Evolutionary conservation across 1,284 basidiomycete species (phyloP).

Genomic region (Rhodotorula sp.): DNA sequence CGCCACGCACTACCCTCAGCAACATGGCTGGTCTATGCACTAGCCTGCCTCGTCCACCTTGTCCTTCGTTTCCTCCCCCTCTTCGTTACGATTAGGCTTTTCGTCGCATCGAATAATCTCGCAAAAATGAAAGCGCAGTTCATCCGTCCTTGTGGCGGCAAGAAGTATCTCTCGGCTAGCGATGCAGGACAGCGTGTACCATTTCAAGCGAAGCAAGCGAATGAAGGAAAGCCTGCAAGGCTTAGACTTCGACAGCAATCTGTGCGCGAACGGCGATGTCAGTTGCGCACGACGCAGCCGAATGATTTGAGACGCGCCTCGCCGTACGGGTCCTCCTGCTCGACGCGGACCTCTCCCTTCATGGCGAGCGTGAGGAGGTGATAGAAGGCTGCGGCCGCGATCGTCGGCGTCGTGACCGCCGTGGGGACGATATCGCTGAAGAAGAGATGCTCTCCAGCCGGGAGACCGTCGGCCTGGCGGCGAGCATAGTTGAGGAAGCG

Average conservation of each 20-base stretch:
- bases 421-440: constrained; percentile 41
- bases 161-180: too few species aligned
- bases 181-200: too few species aligned
- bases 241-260: constrained; percentile 16
- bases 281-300: neutral
- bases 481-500: constrained; percentile 37
- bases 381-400: constrained; percentile 47
- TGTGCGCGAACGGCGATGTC: neutral
- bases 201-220: neutral
- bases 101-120: neutral
- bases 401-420: constrained; percentile 33
- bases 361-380: constrained; percentile 44
- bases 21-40: neutral
- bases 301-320: constrained; percentile 33
- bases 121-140: too few species aligned
- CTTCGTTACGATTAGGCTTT: neutral
- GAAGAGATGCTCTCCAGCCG: constrained; percentile 9
- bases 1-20: neutral
- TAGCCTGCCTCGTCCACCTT: neutral
- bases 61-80: neutral
- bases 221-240: too few species aligned
- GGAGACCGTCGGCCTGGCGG: constrained; percentile 7
- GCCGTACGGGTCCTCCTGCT: constrained; percentile 45
- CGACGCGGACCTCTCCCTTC: constrained; percentile 38
- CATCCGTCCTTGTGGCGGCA: too few species aligned